Conservation (phyloP, 2,329 filamentous ascomycete genomes). For the Epichloe coenophiala region DNA sequence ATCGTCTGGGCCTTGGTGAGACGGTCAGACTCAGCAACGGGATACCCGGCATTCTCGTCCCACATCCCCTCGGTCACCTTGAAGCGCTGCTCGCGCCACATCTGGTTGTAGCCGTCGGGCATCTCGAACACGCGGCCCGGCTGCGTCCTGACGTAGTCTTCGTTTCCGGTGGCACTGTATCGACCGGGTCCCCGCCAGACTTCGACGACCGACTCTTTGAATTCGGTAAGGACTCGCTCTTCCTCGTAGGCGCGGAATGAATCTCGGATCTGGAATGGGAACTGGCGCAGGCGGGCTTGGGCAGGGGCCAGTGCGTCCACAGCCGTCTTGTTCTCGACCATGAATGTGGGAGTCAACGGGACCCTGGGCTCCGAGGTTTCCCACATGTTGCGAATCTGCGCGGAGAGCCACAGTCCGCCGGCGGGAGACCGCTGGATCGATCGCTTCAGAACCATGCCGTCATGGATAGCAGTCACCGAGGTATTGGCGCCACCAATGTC, state of each 20-base stretch:
- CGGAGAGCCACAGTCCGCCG: slow-evolving; percentile 80
- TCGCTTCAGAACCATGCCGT: slow-evolving; percentile 87
- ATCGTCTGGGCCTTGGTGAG: slow-evolving; percentile 64
- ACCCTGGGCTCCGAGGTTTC: slow-evolving; percentile 54
- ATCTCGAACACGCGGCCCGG: slow-evolving; percentile 90
- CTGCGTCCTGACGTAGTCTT: slow-evolving; percentile 59
- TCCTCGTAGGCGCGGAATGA: slow-evolving; percentile 79
- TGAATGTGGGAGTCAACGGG: slow-evolving; percentile 69
- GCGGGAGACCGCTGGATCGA: slow-evolving; percentile 74
- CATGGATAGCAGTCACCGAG: slow-evolving; percentile 81
- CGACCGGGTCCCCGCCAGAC: slow-evolving; percentile 74
- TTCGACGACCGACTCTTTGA: slow-evolving; percentile 95
- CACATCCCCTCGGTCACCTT: slow-evolving; percentile 80
- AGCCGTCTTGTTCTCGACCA: slow-evolving; percentile 73
- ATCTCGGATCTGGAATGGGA: slow-evolving; percentile 43
- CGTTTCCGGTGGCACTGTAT: slow-evolving; percentile 51
- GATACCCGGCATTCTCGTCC: slow-evolving; percentile 66
- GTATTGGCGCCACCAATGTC: slow-evolving; percentile 84
- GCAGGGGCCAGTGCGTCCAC: slow-evolving; percentile 77
- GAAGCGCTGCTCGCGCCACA: slow-evolving; percentile 83
- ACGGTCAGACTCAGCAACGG: slow-evolving; percentile 29
- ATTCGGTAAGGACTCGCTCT: slow-evolving; percentile 85
- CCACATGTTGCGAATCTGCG: slow-evolving; percentile 75
- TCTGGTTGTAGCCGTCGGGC: slow-evolving; percentile 90
- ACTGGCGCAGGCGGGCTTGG: slow-evolving; percentile 62